Base-by-base conservation (phyloP, 2,329 filamentous ascomycete species). In the Fusarium anguioides region DNA sequence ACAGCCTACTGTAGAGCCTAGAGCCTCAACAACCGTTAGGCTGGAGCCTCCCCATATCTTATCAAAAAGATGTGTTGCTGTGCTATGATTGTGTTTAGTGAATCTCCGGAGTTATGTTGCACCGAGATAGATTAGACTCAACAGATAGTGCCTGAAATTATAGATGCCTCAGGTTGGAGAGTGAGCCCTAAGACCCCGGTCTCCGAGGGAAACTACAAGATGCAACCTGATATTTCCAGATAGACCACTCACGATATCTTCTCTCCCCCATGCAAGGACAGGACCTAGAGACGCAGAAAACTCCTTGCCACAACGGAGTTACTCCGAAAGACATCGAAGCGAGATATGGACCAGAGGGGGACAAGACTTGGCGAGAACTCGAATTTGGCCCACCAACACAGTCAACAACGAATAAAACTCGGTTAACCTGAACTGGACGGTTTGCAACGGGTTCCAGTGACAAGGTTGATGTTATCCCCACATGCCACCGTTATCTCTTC, bases 221-320 rank as follows among this genome's bases (percentile, higher is more conserved):
- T 55, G 40, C 49, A 54, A 31, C 35, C 50, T 66, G 54, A 53
- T 61, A 31, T 53, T 68, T 33, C 64, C 39, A 47, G 17, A 61
- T 50, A 27, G 33, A 27, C 23, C 35, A 44, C 18, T 62, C 65
- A 62, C 48, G 65, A 68, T 68, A 56, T 33, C 65, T 29, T 68
- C 64, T 33, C 15, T 33, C 15, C 15, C 49, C 29, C 37, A 50
- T 35, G 39, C 33, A 31, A 21, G 18, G 26, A 36, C 24, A 51
- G 42, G 54, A 58, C 35, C 44, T 39, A 8, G 29, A 46, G 29
- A 50, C 41, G 29, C 40, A 20, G 24, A 44, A 44, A 41, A 46
- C 24, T 26, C 41, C 49, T 53, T 21, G 51, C 51, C 61, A 69
- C 60, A 40, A 40, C 51, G 61, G 65, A 69, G 42, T 66, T 63